Evolutionary conservation across 495 filamentous ascomycete genomes (phyloP).

Genomic region (Neurospora sp.): DNA sequence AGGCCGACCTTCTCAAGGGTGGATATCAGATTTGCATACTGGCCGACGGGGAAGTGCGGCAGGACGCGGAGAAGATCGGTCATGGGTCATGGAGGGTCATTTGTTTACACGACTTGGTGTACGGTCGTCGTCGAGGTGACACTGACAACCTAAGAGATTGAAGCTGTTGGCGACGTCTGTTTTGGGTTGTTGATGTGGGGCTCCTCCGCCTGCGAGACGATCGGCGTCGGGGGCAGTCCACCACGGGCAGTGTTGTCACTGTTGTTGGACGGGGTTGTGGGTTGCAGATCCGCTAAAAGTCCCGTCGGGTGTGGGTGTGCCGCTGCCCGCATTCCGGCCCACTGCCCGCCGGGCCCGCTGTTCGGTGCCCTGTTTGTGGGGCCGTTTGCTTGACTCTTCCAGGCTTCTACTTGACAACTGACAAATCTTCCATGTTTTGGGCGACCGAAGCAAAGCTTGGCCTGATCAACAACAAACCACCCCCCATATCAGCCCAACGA

Average conservation of each 20-base stretch:
- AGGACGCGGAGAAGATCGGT: conserved; percentile 82
- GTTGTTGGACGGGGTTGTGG: background rate
- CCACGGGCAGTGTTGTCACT: background rate
- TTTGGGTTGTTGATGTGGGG: background rate
- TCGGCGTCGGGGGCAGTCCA: background rate
- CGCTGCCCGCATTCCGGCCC: background rate
- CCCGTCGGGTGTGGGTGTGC: background rate
- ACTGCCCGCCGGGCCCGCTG: background rate
- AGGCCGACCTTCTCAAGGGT: conserved; percentile 65
- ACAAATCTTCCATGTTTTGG: background rate
- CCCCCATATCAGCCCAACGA: background rate
- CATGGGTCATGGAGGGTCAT: conserved; percentile 37
- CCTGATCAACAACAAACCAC: background rate
- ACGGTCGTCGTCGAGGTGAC: background rate
- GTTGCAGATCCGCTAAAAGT: background rate
- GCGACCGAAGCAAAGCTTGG: background rate
- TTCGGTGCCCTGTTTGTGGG: background rate
- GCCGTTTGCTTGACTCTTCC: background rate
- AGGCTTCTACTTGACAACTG: background rate
- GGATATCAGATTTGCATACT: conserved; percentile 65
- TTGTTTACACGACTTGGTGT: background rate
- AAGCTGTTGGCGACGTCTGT: background rate
- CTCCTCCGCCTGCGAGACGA: background rate
- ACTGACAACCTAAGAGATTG: background rate
- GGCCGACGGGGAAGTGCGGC: conserved; percentile 61